Evolutionary conservation across 805 yeast genomes (phyloP), one percentile per base, ranked within the genome.

Genomic region (Zygotorulaspora chibaensis): DNA sequence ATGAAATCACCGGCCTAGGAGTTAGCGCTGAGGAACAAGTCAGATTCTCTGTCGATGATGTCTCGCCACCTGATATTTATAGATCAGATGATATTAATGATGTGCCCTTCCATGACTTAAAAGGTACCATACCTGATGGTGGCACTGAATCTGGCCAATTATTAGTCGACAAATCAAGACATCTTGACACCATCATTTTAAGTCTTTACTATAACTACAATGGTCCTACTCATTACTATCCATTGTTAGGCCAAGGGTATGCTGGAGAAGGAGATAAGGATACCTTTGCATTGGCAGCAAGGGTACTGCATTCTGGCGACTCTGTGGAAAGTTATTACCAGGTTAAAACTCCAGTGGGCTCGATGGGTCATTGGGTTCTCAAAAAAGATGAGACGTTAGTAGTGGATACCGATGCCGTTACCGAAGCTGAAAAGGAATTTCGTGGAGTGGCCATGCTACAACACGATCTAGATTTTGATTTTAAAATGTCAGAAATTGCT

Each of bases 241-340:
- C 84, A 18, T 63, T 84, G 39, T 66, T 84, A 51, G 79, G 87
- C 0, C 93, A 84, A 62, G 87, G 87, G 9, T 75, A 80, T 31
- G 85, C 87, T 2, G 91, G 90, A 13, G 84, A 83, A 62, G 90
- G 90, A 45, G 91, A 84, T 59, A 84, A 84, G 58, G 90, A 84
- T 52, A 83, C 90, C 0, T 83, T 84, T 57, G 76, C 79, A 16
- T 76, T 83, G 1, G 87, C 86, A 0, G 82, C 86, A 1, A 69
- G 72, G 31, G 83, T 68, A 0, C 56, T 74, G 57, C 52, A 63
- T 0, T 72, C 77, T 2, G 41, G 30, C 12, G 48, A 42, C 2
- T 13, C 38, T 7, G 43, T 10, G 9, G 38, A 40, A 23, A 27
- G 35, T 16, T 79, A 68, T 61, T 75, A 72, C 61, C 87, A 81